Conservation (phyloP, 2,329 filamentous ascomycete species). For the Colletotrichum nymphaeae region DNA sequence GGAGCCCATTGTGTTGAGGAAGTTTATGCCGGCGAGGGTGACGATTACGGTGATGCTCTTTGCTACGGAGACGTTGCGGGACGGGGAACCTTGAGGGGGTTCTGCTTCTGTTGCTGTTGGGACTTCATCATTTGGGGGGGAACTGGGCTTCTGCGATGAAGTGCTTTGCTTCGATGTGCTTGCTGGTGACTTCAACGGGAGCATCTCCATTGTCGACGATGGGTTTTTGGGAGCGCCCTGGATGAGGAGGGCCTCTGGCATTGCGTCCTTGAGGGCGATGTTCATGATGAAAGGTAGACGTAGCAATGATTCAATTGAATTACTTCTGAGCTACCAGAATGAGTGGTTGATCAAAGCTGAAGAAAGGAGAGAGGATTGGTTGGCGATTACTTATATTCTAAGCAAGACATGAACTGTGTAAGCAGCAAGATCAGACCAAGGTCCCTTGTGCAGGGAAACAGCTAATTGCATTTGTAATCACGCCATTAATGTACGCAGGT, state of each 20-base stretch:
- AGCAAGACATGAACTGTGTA: not conserved
- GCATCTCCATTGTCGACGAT: constrained; percentile 4
- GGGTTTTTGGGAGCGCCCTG: not conserved
- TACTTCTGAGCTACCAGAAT: too few species aligned
- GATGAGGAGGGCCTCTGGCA: constrained; percentile 1
- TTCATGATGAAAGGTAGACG: not conserved
- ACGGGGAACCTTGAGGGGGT: not conserved
- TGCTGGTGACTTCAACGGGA: not conserved
- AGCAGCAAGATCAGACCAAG: not conserved
- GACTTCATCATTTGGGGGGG: not conserved
- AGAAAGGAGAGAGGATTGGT: not conserved
- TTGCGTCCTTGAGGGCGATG: not conserved
- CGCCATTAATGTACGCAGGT: not conserved
- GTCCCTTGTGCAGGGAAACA: not conserved
- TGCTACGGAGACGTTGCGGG: constrained; percentile 39
- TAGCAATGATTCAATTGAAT: too few species aligned
- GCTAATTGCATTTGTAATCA: not conserved
- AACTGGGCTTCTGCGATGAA: not conserved
- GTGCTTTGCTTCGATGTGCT: not conserved
- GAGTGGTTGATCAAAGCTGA: too few species aligned
- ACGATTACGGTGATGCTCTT: constrained; percentile 44
- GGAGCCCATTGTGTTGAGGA: constrained; percentile 50
- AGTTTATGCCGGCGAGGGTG: constrained; percentile 47
- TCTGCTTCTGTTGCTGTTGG: not conserved
- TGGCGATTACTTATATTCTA: not conserved